Percentiles rank a stretch among this genome's conserved stretches.
Evolutionary conservation across 768 basidiomycete genomes (phyloP).

Genomic region (Xanthoconium purpureum): DNA sequence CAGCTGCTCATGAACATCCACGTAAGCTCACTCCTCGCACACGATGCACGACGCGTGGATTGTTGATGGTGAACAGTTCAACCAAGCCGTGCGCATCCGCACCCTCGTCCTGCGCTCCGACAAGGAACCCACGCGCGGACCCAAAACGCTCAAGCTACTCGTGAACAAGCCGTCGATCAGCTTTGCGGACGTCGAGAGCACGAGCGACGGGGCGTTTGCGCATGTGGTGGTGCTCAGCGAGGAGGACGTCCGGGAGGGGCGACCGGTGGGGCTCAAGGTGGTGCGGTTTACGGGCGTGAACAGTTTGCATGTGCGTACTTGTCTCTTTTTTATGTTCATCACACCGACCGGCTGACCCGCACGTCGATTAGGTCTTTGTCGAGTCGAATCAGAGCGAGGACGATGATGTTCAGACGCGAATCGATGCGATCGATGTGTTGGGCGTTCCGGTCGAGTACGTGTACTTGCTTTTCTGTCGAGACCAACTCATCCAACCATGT

Average conservation of each 20-base stretch:
- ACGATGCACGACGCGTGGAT: too few relatives aligned
- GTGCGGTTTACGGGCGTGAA: constrained; percentile 72
- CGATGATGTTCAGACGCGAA: constrained; percentile 52
- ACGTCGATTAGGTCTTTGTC: constrained; percentile 56
- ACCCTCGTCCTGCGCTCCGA: constrained; percentile 51
- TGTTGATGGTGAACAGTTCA: constrained; percentile 41
- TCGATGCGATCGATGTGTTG: constrained; percentile 64
- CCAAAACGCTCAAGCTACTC: constrained; percentile 59
- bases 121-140: constrained; percentile 42
- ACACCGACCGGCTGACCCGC: not conserved
- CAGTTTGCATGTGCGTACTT: constrained; percentile 50
- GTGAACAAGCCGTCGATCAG: constrained; percentile 58
- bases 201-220: constrained; percentile 45
- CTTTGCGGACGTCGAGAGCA: constrained; percentile 64
- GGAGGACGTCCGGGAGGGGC: constrained; percentile 44
- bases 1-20: constrained; percentile 65
- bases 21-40: constrained; percentile 36
- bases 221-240: constrained; percentile 55
- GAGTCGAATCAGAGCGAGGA: constrained; percentile 60
- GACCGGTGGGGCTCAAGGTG: constrained; percentile 51
- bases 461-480: not conserved
- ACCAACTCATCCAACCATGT: not conserved
- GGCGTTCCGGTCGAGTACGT: constrained; percentile 59
- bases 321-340: not conserved
- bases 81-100: constrained; percentile 63